These are phyloP conservation scores for Penicillium psychrosexuale DNA, from an alignment of 2,329 filamentous ascomycete genomes.

Conservation along the genomic window DNA sequence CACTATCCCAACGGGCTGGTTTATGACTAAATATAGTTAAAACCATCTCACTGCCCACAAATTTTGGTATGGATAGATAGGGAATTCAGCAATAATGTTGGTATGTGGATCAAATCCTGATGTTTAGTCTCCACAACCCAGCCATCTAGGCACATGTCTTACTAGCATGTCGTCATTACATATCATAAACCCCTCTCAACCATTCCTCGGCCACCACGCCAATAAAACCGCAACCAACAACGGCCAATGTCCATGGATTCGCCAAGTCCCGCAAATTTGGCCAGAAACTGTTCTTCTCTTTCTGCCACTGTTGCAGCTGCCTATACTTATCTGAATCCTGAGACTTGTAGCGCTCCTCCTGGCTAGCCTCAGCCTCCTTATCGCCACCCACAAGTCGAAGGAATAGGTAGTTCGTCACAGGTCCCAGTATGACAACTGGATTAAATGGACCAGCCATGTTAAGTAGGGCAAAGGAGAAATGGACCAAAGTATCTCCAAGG, in stretches of 20 bases:
- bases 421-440: slow-evolving; percentile 55
- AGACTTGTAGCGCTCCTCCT: slow-evolving; percentile 53
- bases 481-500: slow-evolving; percentile 58
- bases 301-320: slow-evolving; percentile 52
- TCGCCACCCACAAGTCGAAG: slow-evolving; percentile 58
- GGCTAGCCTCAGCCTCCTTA: slow-evolving; percentile 52
- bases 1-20: too few relatives aligned
- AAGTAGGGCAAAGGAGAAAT: slow-evolving; percentile 58
- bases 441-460: slow-evolving; percentile 55
- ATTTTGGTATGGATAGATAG: neutral
- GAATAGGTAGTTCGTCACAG: slow-evolving; percentile 58
- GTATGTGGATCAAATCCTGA: neutral
- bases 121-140: too few relatives aligned
- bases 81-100: neutral
- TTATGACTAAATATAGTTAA: too few relatives aligned
- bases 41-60: neutral
- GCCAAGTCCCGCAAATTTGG: slow-evolving; percentile 49
- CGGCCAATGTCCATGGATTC: slow-evolving; percentile 57
- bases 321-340: slow-evolving; percentile 52
- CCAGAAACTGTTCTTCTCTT: slow-evolving; percentile 61
- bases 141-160: too few relatives aligned
- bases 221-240: slow-evolving; percentile 50
- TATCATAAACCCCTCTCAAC: slow-evolving; percentile 12
- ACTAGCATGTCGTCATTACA: neutral
- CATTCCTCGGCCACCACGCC: slow-evolving; percentile 49